Evolutionary conservation across 106 monocot species (phyloP).

Genomic region (Iris macrosiphon): DNA sequence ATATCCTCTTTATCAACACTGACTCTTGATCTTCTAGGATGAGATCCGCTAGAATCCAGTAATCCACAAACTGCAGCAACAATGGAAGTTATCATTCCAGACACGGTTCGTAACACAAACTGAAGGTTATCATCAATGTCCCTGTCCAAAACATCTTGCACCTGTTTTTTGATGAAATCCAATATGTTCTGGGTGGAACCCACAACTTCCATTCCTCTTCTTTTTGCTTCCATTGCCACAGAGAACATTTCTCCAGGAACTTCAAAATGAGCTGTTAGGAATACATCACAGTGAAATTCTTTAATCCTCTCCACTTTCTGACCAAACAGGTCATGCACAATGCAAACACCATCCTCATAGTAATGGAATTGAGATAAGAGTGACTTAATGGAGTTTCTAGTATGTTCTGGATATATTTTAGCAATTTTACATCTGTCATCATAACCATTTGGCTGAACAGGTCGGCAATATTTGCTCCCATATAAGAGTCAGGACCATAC

Average conservation of each 20-base stretch:
- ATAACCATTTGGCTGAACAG: conserved; percentile 74
- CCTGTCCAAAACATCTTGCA: conserved; percentile 71
- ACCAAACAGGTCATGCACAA: conserved; percentile 97
- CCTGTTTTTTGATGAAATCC: conserved; percentile 80
- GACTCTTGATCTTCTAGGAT: conserved; percentile 30
- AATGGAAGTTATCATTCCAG: conserved; percentile 94
- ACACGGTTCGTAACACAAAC: conserved; percentile 95
- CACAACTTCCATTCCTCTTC: conserved; percentile 97
- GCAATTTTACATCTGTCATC: conserved; percentile 85
- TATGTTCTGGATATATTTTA: conserved; percentile 72
- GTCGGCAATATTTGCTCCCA: conserved; percentile 96
- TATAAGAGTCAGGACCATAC: conserved; percentile 99
- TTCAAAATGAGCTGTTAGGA: conserved; percentile 94
- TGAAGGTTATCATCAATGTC: conserved; percentile 78
- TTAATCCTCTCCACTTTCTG: conserved; percentile 94
- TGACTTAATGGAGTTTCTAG: conserved; percentile 65
- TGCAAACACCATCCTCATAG: conserved; percentile 89
- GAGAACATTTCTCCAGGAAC: conserved; percentile 99
- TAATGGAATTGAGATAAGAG: conserved; percentile 62
- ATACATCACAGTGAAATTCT: conserved; percentile 90
- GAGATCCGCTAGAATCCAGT: conserved; percentile 27
- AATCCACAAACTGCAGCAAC: conserved; percentile 70
- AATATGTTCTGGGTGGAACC: conserved; percentile 94
- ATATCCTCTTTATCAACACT: conserved; percentile 79
- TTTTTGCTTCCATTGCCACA: conserved; percentile 94